A percentile compares a stretch with the other conserved stretches of the same genome.
These are phyloP conservation scores for Schizophyllum commune DNA, from an alignment of 1,284 basidiomycete genomes.

Conservation along the genomic window DNA sequence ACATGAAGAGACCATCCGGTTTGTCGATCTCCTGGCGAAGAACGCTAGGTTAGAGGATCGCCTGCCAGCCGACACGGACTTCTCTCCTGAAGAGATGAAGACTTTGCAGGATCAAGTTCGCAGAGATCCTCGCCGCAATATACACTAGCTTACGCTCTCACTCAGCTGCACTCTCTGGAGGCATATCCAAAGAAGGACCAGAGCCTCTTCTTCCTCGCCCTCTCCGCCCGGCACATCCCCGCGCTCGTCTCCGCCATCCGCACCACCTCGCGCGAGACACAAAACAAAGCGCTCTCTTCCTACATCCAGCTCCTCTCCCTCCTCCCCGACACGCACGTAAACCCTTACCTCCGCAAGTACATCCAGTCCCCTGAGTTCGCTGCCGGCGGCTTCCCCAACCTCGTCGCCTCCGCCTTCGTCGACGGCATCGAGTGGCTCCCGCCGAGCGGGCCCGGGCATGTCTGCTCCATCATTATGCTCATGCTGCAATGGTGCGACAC, in stretches of 20 bases:
- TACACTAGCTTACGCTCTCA: too few species aligned
- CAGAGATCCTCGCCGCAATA: too few species aligned
- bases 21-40: too few species aligned
- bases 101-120: too few species aligned
- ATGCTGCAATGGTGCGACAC: constrained; percentile 18
- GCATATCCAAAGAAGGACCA: constrained; percentile 4
- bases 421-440: constrained; percentile 12
- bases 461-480: constrained; percentile 16
- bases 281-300: constrained; percentile 12
- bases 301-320: constrained; percentile 18
- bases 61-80: too few species aligned
- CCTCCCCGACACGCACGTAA: constrained; percentile 16
- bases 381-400: constrained; percentile 14
- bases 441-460: constrained; percentile 12
- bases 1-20: too few species aligned
- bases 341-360: constrained; percentile 18
- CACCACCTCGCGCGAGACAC: constrained; percentile 9
- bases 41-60: too few species aligned
- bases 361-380: constrained; percentile 10
- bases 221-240: constrained; percentile 15
- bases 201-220: constrained; percentile 11
- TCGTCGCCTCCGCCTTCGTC: constrained; percentile 15
- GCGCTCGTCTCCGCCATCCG: constrained; percentile 10
- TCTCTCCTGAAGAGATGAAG: too few species aligned
- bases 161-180: constrained; percentile 4